phyloP scores from a whole-genome alignment of 148 eudicot genomes.

The Bassia scoparia region DNA sequence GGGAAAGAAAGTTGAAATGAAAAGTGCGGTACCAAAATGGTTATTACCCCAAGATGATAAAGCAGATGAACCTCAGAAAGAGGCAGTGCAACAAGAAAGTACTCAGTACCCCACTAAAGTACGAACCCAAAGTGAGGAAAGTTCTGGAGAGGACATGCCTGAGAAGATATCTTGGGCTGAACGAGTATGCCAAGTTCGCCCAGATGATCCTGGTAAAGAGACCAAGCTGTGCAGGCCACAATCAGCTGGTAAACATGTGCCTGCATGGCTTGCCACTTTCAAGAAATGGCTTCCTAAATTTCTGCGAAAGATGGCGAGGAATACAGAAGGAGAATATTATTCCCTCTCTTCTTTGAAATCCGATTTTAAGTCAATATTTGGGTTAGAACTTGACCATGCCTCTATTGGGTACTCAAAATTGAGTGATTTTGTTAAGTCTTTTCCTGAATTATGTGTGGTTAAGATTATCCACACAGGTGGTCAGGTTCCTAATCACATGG shows the following conservation, averaged over 20 bases:
- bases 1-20: conserved; percentile 39
- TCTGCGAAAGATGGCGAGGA: conserved; percentile 26
- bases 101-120: conserved; percentile 3
- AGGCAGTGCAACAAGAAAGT: conserved; percentile 14
- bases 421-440: conserved; percentile 34
- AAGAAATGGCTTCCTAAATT: conserved; percentile 42
- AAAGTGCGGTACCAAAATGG: conserved; percentile 29
- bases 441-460: conserved; percentile 24
- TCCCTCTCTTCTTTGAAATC: conserved; percentile 39
- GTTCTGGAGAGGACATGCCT: background rate
- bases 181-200: conserved; percentile 18
- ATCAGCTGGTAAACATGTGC: conserved; percentile 10
- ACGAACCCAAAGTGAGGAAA: conserved; percentile 4
- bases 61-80: conserved; percentile 18
- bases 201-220: conserved; percentile 6
- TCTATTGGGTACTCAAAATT: conserved; percentile 38
- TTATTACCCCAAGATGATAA: conserved; percentile 17
- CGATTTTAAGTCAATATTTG: conserved; percentile 31
- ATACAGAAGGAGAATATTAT: conserved; percentile 32
- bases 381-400: conserved; percentile 36
- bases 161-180: conserved; percentile 34
- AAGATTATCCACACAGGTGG: conserved; percentile 36
- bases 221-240: background rate
- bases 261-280: conserved; percentile 25
- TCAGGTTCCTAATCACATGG: conserved; percentile 32